Percentiles rank a stretch among this genome's conserved stretches.
Conservation (phyloP, 2,329 filamentous ascomycete species). For the Xylaria sp. region DNA sequence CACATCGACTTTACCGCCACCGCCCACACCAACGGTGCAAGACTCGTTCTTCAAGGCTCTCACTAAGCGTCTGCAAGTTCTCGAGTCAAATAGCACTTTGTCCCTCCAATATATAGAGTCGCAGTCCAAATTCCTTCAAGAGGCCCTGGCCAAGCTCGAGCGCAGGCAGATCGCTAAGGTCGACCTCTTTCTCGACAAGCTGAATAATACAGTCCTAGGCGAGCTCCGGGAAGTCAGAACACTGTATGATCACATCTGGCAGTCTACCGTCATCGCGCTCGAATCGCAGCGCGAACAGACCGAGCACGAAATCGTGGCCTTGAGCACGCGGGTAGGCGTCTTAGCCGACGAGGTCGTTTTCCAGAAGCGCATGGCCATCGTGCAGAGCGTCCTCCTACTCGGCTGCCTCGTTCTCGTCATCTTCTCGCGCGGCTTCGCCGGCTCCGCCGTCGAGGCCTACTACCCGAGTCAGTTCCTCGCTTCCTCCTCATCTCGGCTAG, state of each 20-base stretch:
- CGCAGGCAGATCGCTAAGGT: conserved; percentile 88
- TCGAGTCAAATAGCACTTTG: conserved; percentile 91
- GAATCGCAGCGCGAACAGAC: conserved; percentile 88
- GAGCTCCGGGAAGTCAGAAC: conserved; percentile 81
- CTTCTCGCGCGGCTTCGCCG: conserved; percentile 68
- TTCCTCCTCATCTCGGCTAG: conserved; percentile 39
- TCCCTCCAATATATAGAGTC: conserved; percentile 97
- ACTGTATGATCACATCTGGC: conserved; percentile 97
- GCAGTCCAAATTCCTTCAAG: conserved; percentile 88
- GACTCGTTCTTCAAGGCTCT: conserved; percentile 98
- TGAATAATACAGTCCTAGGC: conserved; percentile 87
- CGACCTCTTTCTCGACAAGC: conserved; percentile 78
- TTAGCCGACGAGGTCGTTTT: conserved; percentile 92
- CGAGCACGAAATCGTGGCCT: conserved; percentile 82
- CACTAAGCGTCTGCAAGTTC: conserved; percentile 87
- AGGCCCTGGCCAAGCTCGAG: conserved; percentile 87
- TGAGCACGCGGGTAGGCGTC: conserved; percentile 82
- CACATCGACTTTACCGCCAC: conserved; percentile 55
- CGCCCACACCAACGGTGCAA: conserved; percentile 83
- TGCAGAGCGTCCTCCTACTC: conserved; percentile 87
- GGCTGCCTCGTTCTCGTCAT: conserved; percentile 89
- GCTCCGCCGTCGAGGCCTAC: conserved; percentile 44
- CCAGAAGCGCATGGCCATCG: conserved; percentile 90
- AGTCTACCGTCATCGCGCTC: conserved; percentile 90
- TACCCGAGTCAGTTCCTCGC: conserved; percentile 46